phyloP scores from a whole-genome alignment of 1,139 yeast genomes.

The Wickerhamiella pararugosa region DNA sequence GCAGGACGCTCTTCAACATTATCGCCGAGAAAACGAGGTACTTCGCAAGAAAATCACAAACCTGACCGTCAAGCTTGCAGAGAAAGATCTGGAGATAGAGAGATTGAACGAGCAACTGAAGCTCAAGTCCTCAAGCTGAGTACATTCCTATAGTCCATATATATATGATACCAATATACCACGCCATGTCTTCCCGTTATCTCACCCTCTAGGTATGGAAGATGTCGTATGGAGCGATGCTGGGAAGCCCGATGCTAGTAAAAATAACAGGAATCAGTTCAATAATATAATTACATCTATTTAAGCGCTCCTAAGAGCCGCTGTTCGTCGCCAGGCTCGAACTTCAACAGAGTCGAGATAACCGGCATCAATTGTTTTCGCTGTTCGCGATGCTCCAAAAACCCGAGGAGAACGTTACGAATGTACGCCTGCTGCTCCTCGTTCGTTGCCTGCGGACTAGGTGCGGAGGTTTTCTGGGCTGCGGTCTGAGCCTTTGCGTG shows the following conservation, averaged over 20 bases:
- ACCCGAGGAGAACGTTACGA: slow-evolving; percentile 77
- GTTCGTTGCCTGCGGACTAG: not conserved
- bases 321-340: slow-evolving; percentile 56
- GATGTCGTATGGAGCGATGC: too few relatives aligned
- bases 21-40: slow-evolving; percentile 23
- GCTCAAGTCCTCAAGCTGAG: too few relatives aligned
- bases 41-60: slow-evolving; percentile 23
- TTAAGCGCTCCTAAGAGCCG: slow-evolving; percentile 47
- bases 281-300: not conserved
- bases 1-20: slow-evolving; percentile 10
- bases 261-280: too few relatives aligned
- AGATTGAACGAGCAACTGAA: slow-evolving; percentile 8
- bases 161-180: too few relatives aligned
- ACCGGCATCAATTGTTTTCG: slow-evolving; percentile 75
- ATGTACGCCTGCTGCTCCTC: slow-evolving; percentile 38
- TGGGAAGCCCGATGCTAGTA: too few relatives aligned
- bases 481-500: slow-evolving; percentile 18
- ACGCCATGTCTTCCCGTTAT: too few relatives aligned
- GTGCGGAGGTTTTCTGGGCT: slow-evolving; percentile 10
- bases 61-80: slow-evolving; percentile 20
- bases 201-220: too few relatives aligned
- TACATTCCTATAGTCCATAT: too few relatives aligned
- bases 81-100: slow-evolving; percentile 22
- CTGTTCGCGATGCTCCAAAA: slow-evolving; percentile 84
- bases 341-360: slow-evolving; percentile 53